These are phyloP conservation scores for Penicillium cataractarum DNA, from an alignment of 495 filamentous ascomycete species.

Conservation along the genomic window DNA sequence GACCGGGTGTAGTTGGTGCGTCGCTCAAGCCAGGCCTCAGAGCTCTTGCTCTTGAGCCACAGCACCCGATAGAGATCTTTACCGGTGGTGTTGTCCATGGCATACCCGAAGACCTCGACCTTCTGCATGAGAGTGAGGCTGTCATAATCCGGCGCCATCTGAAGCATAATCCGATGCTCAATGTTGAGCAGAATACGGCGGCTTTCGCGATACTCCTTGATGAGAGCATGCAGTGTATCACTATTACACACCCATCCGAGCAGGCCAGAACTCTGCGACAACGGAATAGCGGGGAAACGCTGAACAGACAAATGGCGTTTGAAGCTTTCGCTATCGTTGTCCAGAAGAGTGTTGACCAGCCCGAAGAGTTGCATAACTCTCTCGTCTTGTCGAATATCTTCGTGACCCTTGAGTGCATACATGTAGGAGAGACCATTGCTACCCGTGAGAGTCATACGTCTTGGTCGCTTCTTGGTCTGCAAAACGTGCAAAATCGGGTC, in stretches of 20 bases:
- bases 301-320: constrained; percentile 97
- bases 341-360: constrained; percentile 89
- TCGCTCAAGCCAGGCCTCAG: constrained; percentile 94
- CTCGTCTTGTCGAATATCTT: constrained; percentile 98
- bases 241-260: constrained; percentile 98
- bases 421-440: constrained; percentile 85
- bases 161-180: constrained; percentile 98
- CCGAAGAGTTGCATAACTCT: constrained; percentile 99
- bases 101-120: constrained; percentile 98
- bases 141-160: constrained; percentile 99
- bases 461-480: constrained; percentile 92
- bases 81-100: constrained; percentile 96
- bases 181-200: constrained; percentile 98
- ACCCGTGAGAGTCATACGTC: constrained; percentile 84
- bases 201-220: constrained; percentile 95
- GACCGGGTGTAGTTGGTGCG: constrained; percentile 98
- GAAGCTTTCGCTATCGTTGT: constrained; percentile 91
- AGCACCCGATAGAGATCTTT: constrained; percentile 97
- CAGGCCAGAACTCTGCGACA: constrained; percentile 94
- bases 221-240: constrained; percentile 93
- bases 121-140: constrained; percentile 99
- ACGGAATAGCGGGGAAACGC: constrained; percentile 88
- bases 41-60: constrained; percentile 98
- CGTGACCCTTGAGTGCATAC: constrained; percentile 92
- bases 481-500: constrained; percentile 89